phyloP scores from a whole-genome alignment of 2,329 filamentous ascomycete species.

The Aspergillus calidoustus region DNA sequence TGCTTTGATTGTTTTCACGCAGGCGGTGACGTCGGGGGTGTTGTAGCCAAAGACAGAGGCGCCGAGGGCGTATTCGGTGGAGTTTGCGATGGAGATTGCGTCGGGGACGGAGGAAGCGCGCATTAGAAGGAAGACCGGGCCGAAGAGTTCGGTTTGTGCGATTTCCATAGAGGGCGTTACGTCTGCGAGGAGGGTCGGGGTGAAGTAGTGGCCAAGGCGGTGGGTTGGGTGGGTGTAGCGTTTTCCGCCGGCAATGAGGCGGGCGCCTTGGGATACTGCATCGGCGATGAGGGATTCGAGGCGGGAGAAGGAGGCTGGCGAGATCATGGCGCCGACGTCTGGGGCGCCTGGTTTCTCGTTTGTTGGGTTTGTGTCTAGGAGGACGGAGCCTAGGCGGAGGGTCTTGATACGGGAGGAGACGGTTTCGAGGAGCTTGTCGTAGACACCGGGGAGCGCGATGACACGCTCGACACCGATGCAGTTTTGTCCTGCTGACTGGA shows the following conservation, averaged over 20 bases:
- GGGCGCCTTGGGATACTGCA: constrained; percentile 78
- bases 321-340: constrained; percentile 91
- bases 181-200: constrained; percentile 86
- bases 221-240: constrained; percentile 73
- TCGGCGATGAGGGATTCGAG: constrained; percentile 78
- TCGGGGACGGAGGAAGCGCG: constrained; percentile 67
- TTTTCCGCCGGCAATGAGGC: constrained; percentile 78
- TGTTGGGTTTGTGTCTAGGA: constrained; percentile 52
- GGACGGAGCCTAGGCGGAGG: constrained; percentile 74
- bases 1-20: constrained; percentile 72
- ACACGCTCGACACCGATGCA: constrained; percentile 97
- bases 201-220: constrained; percentile 86
- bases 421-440: constrained; percentile 71
- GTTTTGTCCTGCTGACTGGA: constrained; percentile 95
- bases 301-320: constrained; percentile 71
- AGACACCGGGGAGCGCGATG: constrained; percentile 76
- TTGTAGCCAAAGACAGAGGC: constrained; percentile 83
- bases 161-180: constrained; percentile 86
- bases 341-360: constrained; percentile 36
- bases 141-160: constrained; percentile 90
- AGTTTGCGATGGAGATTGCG: constrained; percentile 80
- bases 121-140: constrained; percentile 86
- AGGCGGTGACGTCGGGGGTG: constrained; percentile 63
- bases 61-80: constrained; percentile 82
- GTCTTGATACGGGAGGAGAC: constrained; percentile 75